These are phyloP conservation scores for Piper longum DNA, from an alignment of 164 flowering plant species.

Conservation along the genomic window DNA sequence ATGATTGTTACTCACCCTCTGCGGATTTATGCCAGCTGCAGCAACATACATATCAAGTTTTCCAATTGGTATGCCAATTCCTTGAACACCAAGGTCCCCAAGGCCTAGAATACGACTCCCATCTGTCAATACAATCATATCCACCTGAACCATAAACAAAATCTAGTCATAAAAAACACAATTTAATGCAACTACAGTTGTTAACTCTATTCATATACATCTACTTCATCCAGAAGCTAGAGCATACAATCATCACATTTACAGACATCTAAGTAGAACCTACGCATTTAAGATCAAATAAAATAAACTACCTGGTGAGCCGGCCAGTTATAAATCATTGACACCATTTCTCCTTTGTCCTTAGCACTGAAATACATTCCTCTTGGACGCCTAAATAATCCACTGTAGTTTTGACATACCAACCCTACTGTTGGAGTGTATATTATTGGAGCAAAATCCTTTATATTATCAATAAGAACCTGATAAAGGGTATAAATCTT, in stretches of 20 bases:
- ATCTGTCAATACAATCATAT: slow-evolving; percentile 96
- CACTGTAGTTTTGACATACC: slow-evolving; percentile 94
- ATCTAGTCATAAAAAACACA: slow-evolving; percentile 3
- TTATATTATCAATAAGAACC: slow-evolving; percentile 93
- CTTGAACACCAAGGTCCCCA: slow-evolving; percentile 99
- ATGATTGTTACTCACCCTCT: slow-evolving; percentile 38
- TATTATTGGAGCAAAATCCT: slow-evolving; percentile 90
- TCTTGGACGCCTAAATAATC: slow-evolving; percentile 94
- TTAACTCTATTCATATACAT: too few species aligned
- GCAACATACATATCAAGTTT: slow-evolving; percentile 99
- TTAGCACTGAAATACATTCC: slow-evolving; percentile 99
- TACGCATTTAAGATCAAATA: too few species aligned
- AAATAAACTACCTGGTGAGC: slow-evolving; percentile 40
- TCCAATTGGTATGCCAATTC: slow-evolving; percentile 96
- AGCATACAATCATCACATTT: neutral
- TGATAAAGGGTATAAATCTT: slow-evolving; percentile 14
- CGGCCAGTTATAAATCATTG: slow-evolving; percentile 99
- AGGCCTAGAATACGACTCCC: slow-evolving; percentile 98
- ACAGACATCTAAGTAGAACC: neutral
- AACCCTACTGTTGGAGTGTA: slow-evolving; percentile 98
- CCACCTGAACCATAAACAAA: slow-evolving; percentile 43
- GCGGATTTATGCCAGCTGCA: slow-evolving; percentile 98
- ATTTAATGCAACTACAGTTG: neutral
- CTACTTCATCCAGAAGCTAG: neutral
- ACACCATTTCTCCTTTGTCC: slow-evolving; percentile 99